A percentile compares a stretch with the other conserved stretches of the same genome.
These are phyloP conservation scores for Colletotrichum chlorophyti DNA, from an alignment of 2,329 filamentous ascomycete species.

Conservation along the genomic window DNA sequence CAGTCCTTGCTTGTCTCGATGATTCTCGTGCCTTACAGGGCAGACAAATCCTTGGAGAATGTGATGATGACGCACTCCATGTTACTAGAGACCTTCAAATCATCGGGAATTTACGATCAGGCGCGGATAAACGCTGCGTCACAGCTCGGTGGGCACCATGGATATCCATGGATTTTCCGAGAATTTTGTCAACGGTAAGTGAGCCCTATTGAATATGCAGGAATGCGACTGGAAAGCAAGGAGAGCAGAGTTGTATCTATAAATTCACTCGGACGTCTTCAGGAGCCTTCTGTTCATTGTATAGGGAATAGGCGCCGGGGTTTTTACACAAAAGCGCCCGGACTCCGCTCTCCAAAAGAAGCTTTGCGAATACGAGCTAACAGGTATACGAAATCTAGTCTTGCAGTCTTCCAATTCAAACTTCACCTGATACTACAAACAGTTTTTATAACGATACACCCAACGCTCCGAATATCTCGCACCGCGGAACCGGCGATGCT, in stretches of 20 bases:
- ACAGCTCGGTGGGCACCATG: background rate
- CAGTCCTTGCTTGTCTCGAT: constrained; percentile 8
- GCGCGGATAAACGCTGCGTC: constrained; percentile 5
- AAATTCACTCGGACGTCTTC: background rate
- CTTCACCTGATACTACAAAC: constrained; percentile 22
- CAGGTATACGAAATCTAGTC: no score
- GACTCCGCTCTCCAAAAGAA: no score
- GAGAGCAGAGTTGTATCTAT: no score
- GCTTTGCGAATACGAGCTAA: no score
- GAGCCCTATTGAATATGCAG: no score
- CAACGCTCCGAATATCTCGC: constrained; percentile 1
- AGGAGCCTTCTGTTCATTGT: no score
- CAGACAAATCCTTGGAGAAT: constrained; percentile 13
- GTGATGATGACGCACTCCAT: constrained; percentile 20
- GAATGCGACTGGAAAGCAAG: no score
- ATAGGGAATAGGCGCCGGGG: no score
- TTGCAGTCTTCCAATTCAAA: constrained; percentile 23
- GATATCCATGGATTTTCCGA: constrained; percentile 9
- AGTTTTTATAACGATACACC: constrained; percentile 18
- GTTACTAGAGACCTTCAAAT: constrained; percentile 15
- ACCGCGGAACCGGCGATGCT: constrained; percentile 18
- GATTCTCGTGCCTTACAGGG: constrained; percentile 18
- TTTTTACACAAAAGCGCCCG: no score
- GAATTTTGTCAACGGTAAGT: constrained; percentile 16
- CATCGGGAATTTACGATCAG: constrained; percentile 10